These are phyloP conservation scores for Linum tenue DNA, from an alignment of 345 rosid genomes.

Conservation along the genomic window DNA sequence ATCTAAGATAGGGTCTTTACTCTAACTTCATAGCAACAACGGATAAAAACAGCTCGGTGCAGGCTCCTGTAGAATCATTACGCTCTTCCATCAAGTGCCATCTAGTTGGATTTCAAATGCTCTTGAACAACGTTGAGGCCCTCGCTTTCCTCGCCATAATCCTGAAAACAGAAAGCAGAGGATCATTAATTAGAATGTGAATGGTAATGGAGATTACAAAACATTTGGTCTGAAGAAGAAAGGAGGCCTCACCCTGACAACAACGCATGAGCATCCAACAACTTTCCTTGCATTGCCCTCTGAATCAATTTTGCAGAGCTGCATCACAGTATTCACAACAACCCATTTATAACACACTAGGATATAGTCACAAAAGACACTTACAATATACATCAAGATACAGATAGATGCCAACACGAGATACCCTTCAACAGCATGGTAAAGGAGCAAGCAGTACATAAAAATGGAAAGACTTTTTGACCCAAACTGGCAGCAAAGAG, in stretches of 20 bases:
- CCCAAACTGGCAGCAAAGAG: no score
- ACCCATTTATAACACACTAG: neutral
- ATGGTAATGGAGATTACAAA: neutral
- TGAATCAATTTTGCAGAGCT: neutral
- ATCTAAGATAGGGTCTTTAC: neutral
- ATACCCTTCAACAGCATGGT: no score
- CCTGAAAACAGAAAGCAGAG: constrained; percentile 27
- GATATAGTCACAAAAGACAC: neutral
- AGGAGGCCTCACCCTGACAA: neutral
- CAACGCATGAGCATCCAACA: neutral
- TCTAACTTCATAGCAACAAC: neutral
- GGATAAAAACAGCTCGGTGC: neutral
- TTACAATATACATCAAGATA: no score
- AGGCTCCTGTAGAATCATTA: neutral
- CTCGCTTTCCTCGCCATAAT: constrained; percentile 50
- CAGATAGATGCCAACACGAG: no score
- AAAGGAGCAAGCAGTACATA: no score
- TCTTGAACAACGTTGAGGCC: constrained; percentile 43
- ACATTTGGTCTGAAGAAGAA: neutral
- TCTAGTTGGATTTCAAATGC: constrained; percentile 36
- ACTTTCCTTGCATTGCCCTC: neutral
- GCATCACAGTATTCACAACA: neutral
- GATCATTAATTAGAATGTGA: neutral
- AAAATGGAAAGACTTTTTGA: no score
- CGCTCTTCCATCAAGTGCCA: neutral